Evolutionary conservation across 2,329 filamentous ascomycete species (phyloP), one percentile per base, ranked within the genome.

Genomic region (Aspergillus fructus): DNA sequence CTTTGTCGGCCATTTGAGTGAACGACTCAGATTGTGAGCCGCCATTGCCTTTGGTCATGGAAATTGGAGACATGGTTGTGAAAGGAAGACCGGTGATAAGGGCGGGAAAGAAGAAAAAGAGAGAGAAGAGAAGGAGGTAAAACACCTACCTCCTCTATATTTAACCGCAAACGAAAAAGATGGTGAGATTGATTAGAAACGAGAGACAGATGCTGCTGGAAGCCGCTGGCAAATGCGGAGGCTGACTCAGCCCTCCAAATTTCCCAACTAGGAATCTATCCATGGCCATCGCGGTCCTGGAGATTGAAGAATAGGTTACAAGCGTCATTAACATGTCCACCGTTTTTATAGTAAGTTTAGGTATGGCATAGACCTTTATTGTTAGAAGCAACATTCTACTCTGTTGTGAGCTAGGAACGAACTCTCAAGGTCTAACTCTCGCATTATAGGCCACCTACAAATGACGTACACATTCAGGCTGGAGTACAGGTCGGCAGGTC

Each of bases 1-100:
- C 93, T 68, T 86, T 83, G 69, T 89, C 82, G 51, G 79, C 68
- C 68, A 75, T 72, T 65, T 75, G 69, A 3, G 73, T 76, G 62
- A 69, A 75, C 52, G 72, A 72, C 59, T 69, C 61, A 12, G 55
- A 48, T 6, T 54, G 42, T 41, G 65, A 52, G 51, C 43, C 43
- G 57, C 49, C 33, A 54, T 30, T 21, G 51, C 62, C 63, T 60
- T 63, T 65, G 49, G 61, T 61, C 33, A 69, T 52, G 37, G 58
- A 65, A 21, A 71, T 62, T 3, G 70, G 64, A 5, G 70, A 49
- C 65, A 71, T 73, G 23, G 4, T 59, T 41, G n/a, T 23, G 13
- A 19, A 33, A n/a, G 27, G 27, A 15, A 1, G 30, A 17, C 13
- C n/a, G 17, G 13, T 27, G 12, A n/a, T 15, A 37, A 37, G 12